Conservation (phyloP, 2,329 filamentous ascomycete genomes). For the Aspergillus sp. region DNA sequence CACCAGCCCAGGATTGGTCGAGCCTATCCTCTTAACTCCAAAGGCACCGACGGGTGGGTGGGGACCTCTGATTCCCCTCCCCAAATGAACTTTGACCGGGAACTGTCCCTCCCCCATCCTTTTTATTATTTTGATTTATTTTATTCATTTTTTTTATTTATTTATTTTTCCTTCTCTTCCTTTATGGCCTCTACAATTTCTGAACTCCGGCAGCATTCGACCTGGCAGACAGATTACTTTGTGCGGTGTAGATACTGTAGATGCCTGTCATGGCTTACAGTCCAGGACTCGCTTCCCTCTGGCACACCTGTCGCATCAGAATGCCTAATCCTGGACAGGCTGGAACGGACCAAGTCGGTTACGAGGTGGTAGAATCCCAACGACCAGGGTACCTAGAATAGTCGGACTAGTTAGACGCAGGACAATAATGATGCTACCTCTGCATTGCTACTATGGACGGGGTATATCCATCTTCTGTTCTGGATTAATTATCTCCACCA, state of each 20-base stretch:
- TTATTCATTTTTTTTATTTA: not conserved
- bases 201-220: not conserved
- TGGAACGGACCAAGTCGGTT: not conserved
- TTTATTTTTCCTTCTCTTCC: not conserved
- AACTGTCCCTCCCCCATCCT: slow-evolving; percentile 2
- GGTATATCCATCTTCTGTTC: not conserved
- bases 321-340: not conserved
- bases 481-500: not conserved
- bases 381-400: not conserved
- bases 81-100: slow-evolving; percentile 6
- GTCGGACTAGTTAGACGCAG: not conserved
- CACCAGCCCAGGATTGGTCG: slow-evolving; percentile 14
- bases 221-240: not conserved
- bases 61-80: slow-evolving; percentile 14
- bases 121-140: not conserved
- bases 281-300: too few species aligned
- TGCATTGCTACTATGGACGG: not conserved
- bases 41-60: slow-evolving; percentile 18
- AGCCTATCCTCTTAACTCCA: slow-evolving; percentile 12
- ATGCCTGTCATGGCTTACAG: not conserved
- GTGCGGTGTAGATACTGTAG: not conserved
- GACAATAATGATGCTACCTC: not conserved
- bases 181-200: too few species aligned
- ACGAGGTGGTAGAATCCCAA: not conserved
- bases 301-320: too few species aligned